Evolutionary conservation across 2,329 filamentous ascomycete species (phyloP), one percentile per base, ranked within the genome.

Genomic region (Byssothecium circinans): DNA sequence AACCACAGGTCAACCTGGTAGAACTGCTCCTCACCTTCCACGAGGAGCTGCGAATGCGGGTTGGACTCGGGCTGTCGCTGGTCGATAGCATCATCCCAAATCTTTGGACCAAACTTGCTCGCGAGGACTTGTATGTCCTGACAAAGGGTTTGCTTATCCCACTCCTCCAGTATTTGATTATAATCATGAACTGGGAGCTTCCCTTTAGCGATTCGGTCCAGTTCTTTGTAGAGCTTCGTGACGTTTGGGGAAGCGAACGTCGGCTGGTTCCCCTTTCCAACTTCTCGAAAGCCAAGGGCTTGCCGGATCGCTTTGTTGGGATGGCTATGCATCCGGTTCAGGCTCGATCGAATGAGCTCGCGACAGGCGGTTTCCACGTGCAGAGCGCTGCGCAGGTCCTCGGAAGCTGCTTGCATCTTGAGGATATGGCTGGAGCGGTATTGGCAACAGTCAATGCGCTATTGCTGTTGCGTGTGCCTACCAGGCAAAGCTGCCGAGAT

Each of bases 11-110:
- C 32, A 8, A 15, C 33, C 12, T n/a, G 18, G 12, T 33, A 44
- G 20, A 11, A 32, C 2, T 19, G 1, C 15, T 34, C 18, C 6
- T 35, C 40, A 29, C 15, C n/a, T 11, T 27, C 34, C n/a, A 39
- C 25, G 22, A 47, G 23, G 17, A 50, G 19, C 18, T 41, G 35
- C 11, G 40, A 47, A 2, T 18, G 15, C 1, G 47, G 47, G 19
- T 43, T 45, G 1, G 15, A 19, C 3, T 8, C 8, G 4, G 33
- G 23, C 4, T 19, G 1, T 2, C 43, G 47, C 5, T 32, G 2
- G 10, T 50, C 39, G n/a, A 50, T 43, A 4, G 43, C 12, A n/a
- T 50, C 47, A 2, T 25, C 25, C 47, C 47, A 50, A 8, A 50
- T 50, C 25, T 30, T 20, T 2, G 30, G 23, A 6, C 47, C 47